Base-by-base conservation (phyloP, 2,329 filamentous ascomycete genomes). In the Diplodia intermedia region DNA sequence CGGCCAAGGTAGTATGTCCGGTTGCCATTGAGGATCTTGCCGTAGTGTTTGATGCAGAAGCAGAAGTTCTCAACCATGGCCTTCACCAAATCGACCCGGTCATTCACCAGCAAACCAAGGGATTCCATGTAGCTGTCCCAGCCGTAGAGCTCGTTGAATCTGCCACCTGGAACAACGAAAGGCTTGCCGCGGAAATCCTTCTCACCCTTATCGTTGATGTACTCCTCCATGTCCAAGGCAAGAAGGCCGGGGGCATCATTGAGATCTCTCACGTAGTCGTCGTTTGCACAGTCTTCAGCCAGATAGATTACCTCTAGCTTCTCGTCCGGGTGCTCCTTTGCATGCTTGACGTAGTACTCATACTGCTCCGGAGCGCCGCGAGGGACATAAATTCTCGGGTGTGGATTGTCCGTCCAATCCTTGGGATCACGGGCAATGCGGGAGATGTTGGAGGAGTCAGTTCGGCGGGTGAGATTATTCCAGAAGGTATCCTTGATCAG, bases 41-140 rank as follows among this genome's bases (percentile, higher is more conserved):
- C 94, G 77, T 99, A 99, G 80, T 99, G 94, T 78, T 94, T 90
- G 80, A 99, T 98, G 81, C 93, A 97, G 83, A 99, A 99, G 79
- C 93, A 96, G 79, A 98, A 98, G 82, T 99, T 97, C 74, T 88
- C 85, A 63, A 98, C 94, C 93, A 99, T 98, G 61, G 90, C 87
- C 82, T 97, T 97, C 72, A 93, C 93, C 67, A 98, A 83, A 74
- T 97, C 89, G 26, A 93, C 89, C 69, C 92, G 89, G 76, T 95
- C 91, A 76, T 94, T 93, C 73, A 93, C 88, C 69, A 98, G 83
- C 69, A 99, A 85, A 20, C 95, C 95, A 3, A 98, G 84, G 5
- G 94, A 95, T 78, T 94, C 92, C 93, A 99, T 98, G 83, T 98
- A 99, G 78, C 93, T 97, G 80, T 99, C 95, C 95, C 95, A 99